Percentiles rank a stretch among this genome's conserved stretches.
Conservation (phyloP, 2,329 filamentous ascomycete species). For the Chaetomiaceae sp. region DNA sequence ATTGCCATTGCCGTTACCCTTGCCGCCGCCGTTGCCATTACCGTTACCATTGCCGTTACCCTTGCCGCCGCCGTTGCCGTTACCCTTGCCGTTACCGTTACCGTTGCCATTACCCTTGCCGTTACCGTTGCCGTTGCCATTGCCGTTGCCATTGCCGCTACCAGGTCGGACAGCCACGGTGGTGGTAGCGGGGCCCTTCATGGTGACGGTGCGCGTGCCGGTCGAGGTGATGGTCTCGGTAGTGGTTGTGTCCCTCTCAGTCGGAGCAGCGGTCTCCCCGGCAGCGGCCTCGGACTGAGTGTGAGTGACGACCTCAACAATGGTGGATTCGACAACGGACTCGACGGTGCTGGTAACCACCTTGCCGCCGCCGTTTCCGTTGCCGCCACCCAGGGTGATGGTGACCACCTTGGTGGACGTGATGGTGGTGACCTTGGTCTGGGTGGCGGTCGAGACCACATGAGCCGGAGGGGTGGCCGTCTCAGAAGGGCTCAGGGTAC, state of each 20-base stretch:
- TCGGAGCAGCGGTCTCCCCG: constrained; percentile 6
- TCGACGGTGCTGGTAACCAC: constrained; percentile 28
- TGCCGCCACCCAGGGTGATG: constrained; percentile 26
- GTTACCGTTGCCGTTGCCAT: constrained; percentile 7
- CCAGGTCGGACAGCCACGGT: constrained; percentile 14
- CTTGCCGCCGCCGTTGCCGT: constrained; percentile 6
- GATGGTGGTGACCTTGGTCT: constrained; percentile 23
- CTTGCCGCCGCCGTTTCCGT: constrained; percentile 12
- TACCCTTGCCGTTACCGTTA: constrained; percentile 7
- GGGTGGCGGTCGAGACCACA: constrained; percentile 15
- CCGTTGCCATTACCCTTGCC: constrained; percentile 3
- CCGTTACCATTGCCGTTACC: constrained; percentile 7
- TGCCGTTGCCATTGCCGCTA: constrained; percentile 8
- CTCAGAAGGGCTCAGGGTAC: constrained; percentile 36
- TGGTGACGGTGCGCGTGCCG: constrained; percentile 29
- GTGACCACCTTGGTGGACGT: constrained; percentile 25
- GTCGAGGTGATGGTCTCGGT: constrained; percentile 27
- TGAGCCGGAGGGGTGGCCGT: constrained; percentile 10
- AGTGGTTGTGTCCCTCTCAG: constrained; percentile 22
- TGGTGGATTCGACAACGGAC: constrained; percentile 27
- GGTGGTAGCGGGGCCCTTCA: constrained; percentile 18
- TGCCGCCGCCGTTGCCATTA: no score
- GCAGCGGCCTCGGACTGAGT: not conserved
- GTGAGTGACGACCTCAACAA: constrained; percentile 25
- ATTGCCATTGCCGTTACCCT: constrained; percentile 10